Base-by-base conservation (phyloP, 2,329 filamentous ascomycete genomes). In the Arthrobotrys entomopaga region DNA sequence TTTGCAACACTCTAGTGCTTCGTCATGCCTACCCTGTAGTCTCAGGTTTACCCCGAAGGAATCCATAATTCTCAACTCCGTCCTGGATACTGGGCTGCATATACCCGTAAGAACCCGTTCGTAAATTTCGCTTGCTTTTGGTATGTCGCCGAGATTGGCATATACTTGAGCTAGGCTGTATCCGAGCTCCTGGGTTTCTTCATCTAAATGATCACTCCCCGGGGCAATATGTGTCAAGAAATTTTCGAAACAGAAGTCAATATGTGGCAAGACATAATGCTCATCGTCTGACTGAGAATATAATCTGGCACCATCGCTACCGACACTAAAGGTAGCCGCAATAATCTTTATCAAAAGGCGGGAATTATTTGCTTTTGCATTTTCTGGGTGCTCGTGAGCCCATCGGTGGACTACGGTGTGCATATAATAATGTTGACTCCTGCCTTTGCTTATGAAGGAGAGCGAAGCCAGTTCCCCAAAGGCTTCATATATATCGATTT, bases 1-100 rank as follows among this genome's bases (percentile, higher is more conserved):
- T 0, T 15, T 57, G 38, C 64, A 66, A 42, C 64, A 66, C 7
- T 13, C 15, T 16, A 66, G 29, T 26, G 53, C 64, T 8, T 66
- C 53, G 15, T 66, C 53, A 22, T 66, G 42, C 15, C 43, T 50
- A 1, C 64, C 53, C 16, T 59, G 43, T 3, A 66, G 19, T 11
- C 13, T 53, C 8, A 66, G 54, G 22, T 34, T 58, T 66, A 59
- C 64, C 16, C 64, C 64, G 20, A 66, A 46, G 3, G 64, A 49
- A 53, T 66, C 64, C 64, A 66, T 66, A 13, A 59, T 59, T 34
- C 26, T 52, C 16, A 52, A 19, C 2, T 66, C 54, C 22, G 43
- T 11, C n/a, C 15, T 59, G 13, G 64, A 58, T 2, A 26, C 43
- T 1, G 43, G 53, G 10, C 29, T 11, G 22, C 22, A 15, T 34